Evolutionary conservation across 306 rosid genomes (phyloP).

Genomic region (Rosa multiflora): DNA sequence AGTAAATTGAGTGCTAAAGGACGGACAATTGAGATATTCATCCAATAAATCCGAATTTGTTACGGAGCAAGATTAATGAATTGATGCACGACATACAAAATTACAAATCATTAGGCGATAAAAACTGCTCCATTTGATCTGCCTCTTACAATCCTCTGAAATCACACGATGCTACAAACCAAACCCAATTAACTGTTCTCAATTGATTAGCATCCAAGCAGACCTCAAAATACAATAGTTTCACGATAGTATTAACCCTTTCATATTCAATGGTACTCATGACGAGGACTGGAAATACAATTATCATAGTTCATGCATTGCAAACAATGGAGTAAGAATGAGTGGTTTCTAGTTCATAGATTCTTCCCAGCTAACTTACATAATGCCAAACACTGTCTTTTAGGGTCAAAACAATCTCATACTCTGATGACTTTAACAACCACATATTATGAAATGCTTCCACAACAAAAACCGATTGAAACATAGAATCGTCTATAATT

Average conservation of each 20-base stretch:
- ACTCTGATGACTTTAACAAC: not conserved
- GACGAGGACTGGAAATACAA: not conserved
- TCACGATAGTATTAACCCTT: not conserved
- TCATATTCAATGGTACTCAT: not conserved
- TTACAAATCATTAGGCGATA: too few species aligned
- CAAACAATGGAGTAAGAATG: not conserved
- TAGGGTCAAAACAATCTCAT: not conserved
- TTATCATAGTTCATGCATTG: not conserved
- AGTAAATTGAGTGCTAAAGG: too few species aligned
- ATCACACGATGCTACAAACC: not conserved
- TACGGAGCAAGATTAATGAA: not conserved
- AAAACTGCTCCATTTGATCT: not conserved
- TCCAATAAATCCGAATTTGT: not conserved
- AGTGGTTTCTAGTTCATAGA: not conserved
- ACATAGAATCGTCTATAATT: conserved; percentile 7
- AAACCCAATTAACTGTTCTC: not conserved
- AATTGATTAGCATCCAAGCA: not conserved
- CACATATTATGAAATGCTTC: conserved; percentile 16
- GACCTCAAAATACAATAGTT: not conserved
- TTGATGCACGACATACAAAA: not conserved
- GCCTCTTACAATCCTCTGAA: not conserved
- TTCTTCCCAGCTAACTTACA: not conserved
- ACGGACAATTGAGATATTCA: too few species aligned
- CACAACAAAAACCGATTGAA: conserved; percentile 8
- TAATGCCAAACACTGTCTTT: not conserved